Base-by-base conservation (phyloP, 2,329 filamentous ascomycete genomes). In the Microsporum audouinii region DNA sequence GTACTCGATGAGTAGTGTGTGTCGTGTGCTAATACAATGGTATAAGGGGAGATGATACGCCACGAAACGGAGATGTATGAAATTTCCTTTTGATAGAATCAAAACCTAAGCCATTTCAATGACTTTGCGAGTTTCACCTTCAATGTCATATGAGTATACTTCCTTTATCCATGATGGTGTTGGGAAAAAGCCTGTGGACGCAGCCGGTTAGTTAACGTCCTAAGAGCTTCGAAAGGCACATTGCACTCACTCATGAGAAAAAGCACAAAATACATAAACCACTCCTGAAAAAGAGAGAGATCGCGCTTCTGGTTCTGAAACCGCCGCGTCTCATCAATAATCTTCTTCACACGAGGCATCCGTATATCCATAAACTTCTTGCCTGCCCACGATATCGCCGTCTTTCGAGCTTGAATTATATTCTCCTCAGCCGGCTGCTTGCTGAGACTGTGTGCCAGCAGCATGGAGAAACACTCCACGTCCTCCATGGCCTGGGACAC, bases 401-500 rank as follows among this genome's bases (percentile, higher is more conserved):
- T 60, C 17, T 68, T 71, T 7, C 65, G 61, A 7, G 64, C 59
- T 10, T 49, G 12, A 10, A 59, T 17, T 10, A 23, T 31, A 27
- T 10, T 36, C 12, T 59, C 51, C 2, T 57, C 34, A 12, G 45
- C 6, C 4, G 43, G 47, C 27, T 41, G 14, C 2, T 59, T 29
- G 36, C 53, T 58, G 5, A 75, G 60, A 47, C 68, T 66, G 60
- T 76, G 71, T 1, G 66, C 47, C 38, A 79, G 67, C 1, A 81
- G 69, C 29, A 80, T 62, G 0, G 74, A 70, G 7, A 83, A 70
- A 0, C 76, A 73, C 63, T 80, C 77, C 0, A 74, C 75, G 68
- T 84, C 82, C 67, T 84, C 82, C 8, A 84, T 66, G 0, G 79
- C 82, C 68, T 83, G 81, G 2, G 77, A 79, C 0, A 78, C 76